A percentile compares a stretch with the other conserved stretches of the same genome.
Conservation (phyloP, 2,329 filamentous ascomycete genomes). For the Dactylellina parvicollis region DNA sequence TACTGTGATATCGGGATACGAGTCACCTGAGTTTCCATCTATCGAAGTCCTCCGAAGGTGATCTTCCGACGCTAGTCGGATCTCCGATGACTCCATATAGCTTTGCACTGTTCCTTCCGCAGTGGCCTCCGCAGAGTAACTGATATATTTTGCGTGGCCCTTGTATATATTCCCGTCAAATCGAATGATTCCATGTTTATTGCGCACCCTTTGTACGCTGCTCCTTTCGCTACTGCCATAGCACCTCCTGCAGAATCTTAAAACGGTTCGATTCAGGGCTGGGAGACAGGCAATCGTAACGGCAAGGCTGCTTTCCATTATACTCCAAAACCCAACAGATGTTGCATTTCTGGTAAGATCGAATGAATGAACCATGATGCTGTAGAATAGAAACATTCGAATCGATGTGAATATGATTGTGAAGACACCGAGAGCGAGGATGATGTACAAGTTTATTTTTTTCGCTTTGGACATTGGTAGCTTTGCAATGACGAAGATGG, state of each 20-base stretch:
- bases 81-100: conserved; percentile 41
- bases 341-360: conserved; percentile 39
- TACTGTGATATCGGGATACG: conserved; percentile 51
- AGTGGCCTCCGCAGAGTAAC: conserved; percentile 45
- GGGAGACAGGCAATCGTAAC: conserved; percentile 50
- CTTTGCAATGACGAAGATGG: conserved; percentile 43
- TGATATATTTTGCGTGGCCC: conserved; percentile 49
- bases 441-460: conserved; percentile 47
- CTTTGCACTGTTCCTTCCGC: conserved; percentile 23
- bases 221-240: not conserved
- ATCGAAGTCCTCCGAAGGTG: not conserved
- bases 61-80: conserved; percentile 27
- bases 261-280: conserved; percentile 35
- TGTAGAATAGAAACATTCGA: conserved; percentile 51
- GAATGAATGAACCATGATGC: conserved; percentile 40
- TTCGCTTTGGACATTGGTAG: conserved; percentile 37
- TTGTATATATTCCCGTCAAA: conserved; percentile 50
- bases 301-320: conserved; percentile 52
- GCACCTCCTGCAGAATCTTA: conserved; percentile 15
- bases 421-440: conserved; percentile 35
- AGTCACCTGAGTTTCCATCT: conserved; percentile 21
- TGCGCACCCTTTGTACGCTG: conserved; percentile 23
- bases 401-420: conserved; percentile 47
- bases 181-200: conserved; percentile 40
- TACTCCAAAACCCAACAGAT: conserved; percentile 49